Percentiles rank a stretch among this genome's conserved stretches.
phyloP scores from a whole-genome alignment of 2,329 filamentous ascomycete species.

The Botrytis tulipae region DNA sequence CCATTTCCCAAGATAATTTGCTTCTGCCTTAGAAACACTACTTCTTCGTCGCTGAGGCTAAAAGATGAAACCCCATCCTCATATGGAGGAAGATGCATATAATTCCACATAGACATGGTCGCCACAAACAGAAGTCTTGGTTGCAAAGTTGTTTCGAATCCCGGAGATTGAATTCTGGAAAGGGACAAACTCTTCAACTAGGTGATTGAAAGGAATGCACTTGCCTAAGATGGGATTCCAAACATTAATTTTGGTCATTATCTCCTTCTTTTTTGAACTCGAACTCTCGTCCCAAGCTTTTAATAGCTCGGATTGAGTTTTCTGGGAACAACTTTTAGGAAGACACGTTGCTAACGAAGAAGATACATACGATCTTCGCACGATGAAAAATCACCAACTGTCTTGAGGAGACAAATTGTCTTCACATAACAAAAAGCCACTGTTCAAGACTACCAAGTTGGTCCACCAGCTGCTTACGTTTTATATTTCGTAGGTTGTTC shows the following conservation, averaged over 20 bases:
- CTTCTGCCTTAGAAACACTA: not conserved
- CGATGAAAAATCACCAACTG: not conserved
- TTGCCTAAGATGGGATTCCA: not conserved
- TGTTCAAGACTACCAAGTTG: not conserved
- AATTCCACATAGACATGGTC: conserved; percentile 4
- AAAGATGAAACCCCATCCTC: not conserved
- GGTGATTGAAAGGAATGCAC: not conserved
- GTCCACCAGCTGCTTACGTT: not conserved
- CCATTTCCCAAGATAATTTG: not conserved
- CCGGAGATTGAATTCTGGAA: too few species aligned
- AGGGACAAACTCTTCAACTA: not conserved
- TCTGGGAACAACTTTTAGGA: not conserved
- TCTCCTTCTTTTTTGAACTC: not conserved
- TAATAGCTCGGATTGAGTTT: not conserved
- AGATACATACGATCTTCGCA: fast-evolving
- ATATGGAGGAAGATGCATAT: not conserved
- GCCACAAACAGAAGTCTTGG: not conserved
- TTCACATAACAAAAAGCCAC: not conserved
- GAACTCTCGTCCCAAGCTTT: not conserved
- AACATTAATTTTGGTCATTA: not conserved
- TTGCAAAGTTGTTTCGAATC: not conserved
- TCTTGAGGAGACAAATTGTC: not conserved
- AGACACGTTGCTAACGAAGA: not conserved
- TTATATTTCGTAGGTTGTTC: not conserved
- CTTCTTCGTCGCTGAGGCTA: not conserved